Evolutionary conservation across 208 protist genomes (phyloP), one percentile per base, ranked within the genome.

Genomic region (Wallacemonas sp.): DNA sequence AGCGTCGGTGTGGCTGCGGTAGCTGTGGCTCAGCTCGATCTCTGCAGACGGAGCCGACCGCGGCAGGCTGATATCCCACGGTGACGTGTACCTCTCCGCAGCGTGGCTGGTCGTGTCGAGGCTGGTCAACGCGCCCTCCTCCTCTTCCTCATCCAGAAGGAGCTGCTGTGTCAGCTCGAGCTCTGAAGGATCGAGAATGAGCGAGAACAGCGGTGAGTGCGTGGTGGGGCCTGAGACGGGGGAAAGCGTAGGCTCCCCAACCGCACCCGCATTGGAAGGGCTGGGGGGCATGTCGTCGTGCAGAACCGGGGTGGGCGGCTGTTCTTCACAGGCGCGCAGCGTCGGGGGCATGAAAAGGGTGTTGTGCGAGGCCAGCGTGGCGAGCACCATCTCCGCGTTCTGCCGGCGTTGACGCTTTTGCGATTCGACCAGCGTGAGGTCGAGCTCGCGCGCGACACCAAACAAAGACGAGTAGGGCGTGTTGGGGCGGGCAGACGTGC

Each of bases 291-390:
- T 14, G 15, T 21, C 45, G 46, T 24, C 24, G 8, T 42, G 27
- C 47, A 62, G n/a, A n/a, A n/a, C 67, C 11, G 28, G n/a, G 9
- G 38, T 39, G 67, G 55, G 38, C 21, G 33, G 26, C 38, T 61
- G 27, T 11, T 19, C 34, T 45, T 66, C 64, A 24, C 9, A 11
- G 22, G 64, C 64, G 64, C 30, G 60, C 49, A 67, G 31, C 4
- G 66, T 66, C 3, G 78, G 78, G 2, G 76, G 61, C 66, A 84
- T 21, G 34, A 84, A 84, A 15, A 79, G 78, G 2, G 51, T 56
- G 0, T 65, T 67, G 44, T 79, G 69, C 3, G 55, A 30, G 24
- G 61, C 54, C 15, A 84, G 63, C 4, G 64, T 75, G 8, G 39
- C 65, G 49, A 84, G 53, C 41, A 84, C 42, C 55, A 61, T 45